Percentiles rank a stretch among this genome's conserved stretches.
These are phyloP conservation scores for Leccinum ochraceum DNA, from an alignment of 768 basidiomycete genomes.

Conservation along the genomic window DNA sequence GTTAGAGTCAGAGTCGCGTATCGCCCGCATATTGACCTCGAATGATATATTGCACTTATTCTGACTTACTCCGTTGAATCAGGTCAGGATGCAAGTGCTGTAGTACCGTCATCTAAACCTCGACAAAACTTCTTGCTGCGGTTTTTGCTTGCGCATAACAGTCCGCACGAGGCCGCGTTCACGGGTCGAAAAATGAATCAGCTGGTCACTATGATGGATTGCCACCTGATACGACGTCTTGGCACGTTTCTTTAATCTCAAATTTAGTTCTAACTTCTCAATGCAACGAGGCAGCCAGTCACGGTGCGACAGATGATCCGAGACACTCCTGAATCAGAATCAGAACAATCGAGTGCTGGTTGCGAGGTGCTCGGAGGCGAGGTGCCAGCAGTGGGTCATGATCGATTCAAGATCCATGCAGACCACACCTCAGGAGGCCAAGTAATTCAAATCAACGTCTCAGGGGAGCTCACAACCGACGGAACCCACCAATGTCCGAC, in stretches of 20 bases:
- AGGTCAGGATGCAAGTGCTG: background rate
- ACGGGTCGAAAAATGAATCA: too few species aligned
- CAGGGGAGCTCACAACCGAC: background rate
- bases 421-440: too few species aligned
- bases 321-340: background rate
- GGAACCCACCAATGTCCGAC: background rate
- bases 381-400: background rate
- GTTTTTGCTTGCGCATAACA: background rate
- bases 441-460: background rate
- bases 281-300: background rate
- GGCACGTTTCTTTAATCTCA: background rate
- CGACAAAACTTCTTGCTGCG: background rate
- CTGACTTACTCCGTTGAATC: background rate
- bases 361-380: background rate
- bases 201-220: background rate
- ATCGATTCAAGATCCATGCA: background rate
- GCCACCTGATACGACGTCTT: background rate
- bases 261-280: background rate
- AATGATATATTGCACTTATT: background rate
- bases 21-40: background rate
- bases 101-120: background rate
- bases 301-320: background rate
- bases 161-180: background rate
- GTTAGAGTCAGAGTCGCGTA: background rate
- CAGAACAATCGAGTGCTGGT: background rate